Evolutionary conservation across 2,329 filamentous ascomycete species (phyloP), one percentile per base, ranked within the genome.

Genomic region (Hymenoscyphus scutula): DNA sequence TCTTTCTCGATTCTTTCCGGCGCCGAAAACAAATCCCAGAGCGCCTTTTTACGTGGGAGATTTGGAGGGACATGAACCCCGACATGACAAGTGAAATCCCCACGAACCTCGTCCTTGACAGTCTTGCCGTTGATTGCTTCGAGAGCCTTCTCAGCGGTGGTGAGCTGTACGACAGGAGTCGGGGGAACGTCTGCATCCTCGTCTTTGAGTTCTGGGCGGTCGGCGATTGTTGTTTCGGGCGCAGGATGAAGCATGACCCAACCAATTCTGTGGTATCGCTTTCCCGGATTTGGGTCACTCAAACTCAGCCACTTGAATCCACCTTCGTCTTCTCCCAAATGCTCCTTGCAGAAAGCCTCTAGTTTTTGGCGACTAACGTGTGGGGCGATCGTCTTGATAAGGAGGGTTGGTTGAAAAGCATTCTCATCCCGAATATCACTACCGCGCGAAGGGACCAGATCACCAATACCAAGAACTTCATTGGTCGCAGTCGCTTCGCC

Each of bases 101-200:
- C 95, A 58, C 94, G 89, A 56, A 90, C 88, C 68, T 96, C 89
- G 73, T 99, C 95, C 72, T 96, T 92, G 65, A 99, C 96, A 0
- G 92, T 97, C 80, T 99, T 98, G 69, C 93, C 92, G 72, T 99
- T 98, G 70, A 99, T 89, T n/a, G 92, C 91, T 65, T 95, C 92
- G 0, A 97, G 83, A 1, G 94, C 94, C 72, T 90, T 94, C 54
- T 97, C 90, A 0, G 92, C 92, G 1, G 89, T 90, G 2, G 82
- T 83, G 2, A 78, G 69, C 1, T 80, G 77, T 5, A 74, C 76
- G 1, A 77, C 67, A 1, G 79, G 77, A 5, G 74, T 76, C 15
- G 76, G 74, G 23, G 82, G 78, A 34, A 85, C 82, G 54, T 85
- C 84, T 11, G 81, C 82, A 60, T 84, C 83, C 66, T 88, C 84